Percentiles rank a stretch among this genome's conserved stretches.
Conservation (phyloP, 208 protist species). For the Leishmania tropica region DNA sequence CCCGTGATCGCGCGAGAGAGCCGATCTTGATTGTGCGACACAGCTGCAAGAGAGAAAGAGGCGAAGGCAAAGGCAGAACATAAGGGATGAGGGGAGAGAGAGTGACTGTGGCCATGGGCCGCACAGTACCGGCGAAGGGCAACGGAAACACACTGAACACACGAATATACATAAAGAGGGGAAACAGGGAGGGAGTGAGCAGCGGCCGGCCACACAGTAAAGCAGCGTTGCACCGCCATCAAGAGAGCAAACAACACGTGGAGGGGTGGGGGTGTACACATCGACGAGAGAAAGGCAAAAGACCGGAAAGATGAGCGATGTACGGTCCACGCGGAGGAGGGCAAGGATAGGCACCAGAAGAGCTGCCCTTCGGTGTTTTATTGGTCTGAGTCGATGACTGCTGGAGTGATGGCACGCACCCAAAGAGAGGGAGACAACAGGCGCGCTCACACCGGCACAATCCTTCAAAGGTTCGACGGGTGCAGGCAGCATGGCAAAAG, state of each 20-base stretch:
- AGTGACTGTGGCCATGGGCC: no score
- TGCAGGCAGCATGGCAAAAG: background rate
- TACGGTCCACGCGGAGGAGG: background rate
- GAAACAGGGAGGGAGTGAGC: no score
- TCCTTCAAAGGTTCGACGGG: background rate
- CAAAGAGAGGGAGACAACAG: background rate
- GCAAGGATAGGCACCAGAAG: background rate
- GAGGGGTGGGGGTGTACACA: no score
- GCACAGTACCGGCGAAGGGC: no score
- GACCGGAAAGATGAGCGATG: background rate
- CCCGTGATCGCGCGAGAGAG: background rate
- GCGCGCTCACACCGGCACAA: background rate
- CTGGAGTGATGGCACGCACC: background rate
- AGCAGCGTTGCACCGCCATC: no score
- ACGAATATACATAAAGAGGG: no score
- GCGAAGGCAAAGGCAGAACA: background rate
- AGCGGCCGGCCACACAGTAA: no score
- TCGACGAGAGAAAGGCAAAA: background rate
- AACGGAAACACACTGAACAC: no score
- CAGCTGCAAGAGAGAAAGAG: no score
- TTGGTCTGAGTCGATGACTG: background rate
- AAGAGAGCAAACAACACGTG: no score
- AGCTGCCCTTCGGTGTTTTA: background rate
- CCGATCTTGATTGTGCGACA: no score
- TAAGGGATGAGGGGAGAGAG: no score